Conservation (phyloP, 2,329 filamentous ascomycete genomes). For the Fusarium domesticum region DNA sequence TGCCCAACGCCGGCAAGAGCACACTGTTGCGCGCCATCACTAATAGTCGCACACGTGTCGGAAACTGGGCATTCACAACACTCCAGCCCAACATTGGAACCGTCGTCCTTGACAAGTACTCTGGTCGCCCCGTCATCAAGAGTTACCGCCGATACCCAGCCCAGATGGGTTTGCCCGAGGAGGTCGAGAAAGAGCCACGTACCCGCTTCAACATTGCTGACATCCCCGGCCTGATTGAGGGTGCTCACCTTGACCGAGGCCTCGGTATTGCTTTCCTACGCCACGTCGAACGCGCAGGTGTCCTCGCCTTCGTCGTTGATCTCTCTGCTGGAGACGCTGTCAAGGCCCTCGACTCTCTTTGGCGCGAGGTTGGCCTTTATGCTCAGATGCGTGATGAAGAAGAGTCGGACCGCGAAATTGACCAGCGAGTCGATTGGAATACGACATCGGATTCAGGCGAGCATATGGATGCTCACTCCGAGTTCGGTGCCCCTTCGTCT, state of each 20-base stretch:
- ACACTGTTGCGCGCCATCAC: constrained; percentile 84
- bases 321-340: constrained; percentile 77
- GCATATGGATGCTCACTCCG: constrained; percentile 26
- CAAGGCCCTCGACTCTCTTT: constrained; percentile 72
- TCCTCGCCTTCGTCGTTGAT: constrained; percentile 92
- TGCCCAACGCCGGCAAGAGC: constrained; percentile 95
- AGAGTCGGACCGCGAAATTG: constrained; percentile 62
- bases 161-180: constrained; percentile 40
- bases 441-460: constrained; percentile 45
- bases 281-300: constrained; percentile 89
- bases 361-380: constrained; percentile 88
- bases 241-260: constrained; percentile 87
- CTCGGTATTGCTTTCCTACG: constrained; percentile 88
- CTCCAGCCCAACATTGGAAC: constrained; percentile 94
- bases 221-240: constrained; percentile 90
- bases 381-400: constrained; percentile 73
- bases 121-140: constrained; percentile 62
- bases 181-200: constrained; percentile 53
- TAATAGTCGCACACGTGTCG: constrained; percentile 83
- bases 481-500: constrained; percentile 13
- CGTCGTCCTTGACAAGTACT: constrained; percentile 84
- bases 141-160: constrained; percentile 35
- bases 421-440: constrained; percentile 55
- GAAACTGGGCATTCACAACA: constrained; percentile 96
- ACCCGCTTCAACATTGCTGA: constrained; percentile 91